Conservation (phyloP, 2,329 filamentous ascomycete species). For the Pseudogymnoascus sp. region DNA sequence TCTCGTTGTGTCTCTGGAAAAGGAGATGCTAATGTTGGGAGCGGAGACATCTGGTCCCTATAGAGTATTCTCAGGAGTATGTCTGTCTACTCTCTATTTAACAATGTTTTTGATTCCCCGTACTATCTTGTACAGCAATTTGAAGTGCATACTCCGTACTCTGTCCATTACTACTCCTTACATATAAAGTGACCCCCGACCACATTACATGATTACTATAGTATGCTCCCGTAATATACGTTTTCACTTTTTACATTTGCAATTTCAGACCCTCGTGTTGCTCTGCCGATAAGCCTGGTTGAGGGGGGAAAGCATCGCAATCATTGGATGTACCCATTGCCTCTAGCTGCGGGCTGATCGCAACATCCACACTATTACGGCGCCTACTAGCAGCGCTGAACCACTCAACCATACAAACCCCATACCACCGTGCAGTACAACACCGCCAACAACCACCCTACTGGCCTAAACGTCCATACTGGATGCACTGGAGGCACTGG, state of each 20-base stretch:
- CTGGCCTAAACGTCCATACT: too few species aligned
- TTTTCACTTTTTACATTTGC: background rate
- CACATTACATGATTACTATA: background rate
- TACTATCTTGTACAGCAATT: background rate
- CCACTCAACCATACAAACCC: background rate
- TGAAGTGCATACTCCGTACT: background rate
- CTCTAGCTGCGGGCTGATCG: background rate
- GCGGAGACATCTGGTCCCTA: background rate
- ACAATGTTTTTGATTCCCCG: too few species aligned
- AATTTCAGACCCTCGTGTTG: slow-evolving; percentile 4
- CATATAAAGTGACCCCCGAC: background rate
- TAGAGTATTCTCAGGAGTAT: background rate
- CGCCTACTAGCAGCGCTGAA: background rate
- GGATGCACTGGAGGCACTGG: background rate
- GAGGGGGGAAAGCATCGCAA: background rate
- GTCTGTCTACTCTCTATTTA: background rate
- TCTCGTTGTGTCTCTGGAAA: background rate
- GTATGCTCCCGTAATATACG: background rate
- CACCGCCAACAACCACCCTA: background rate
- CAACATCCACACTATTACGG: background rate
- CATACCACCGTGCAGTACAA: background rate
- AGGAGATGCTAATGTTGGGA: slow-evolving; percentile 1
- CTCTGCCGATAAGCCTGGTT: slow-evolving; percentile 3
- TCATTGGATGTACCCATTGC: background rate
- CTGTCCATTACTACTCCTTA: background rate